Base-by-base conservation (phyloP, 176 grass and related monocot genomes). In the Thinopyrum elongatum region DNA sequence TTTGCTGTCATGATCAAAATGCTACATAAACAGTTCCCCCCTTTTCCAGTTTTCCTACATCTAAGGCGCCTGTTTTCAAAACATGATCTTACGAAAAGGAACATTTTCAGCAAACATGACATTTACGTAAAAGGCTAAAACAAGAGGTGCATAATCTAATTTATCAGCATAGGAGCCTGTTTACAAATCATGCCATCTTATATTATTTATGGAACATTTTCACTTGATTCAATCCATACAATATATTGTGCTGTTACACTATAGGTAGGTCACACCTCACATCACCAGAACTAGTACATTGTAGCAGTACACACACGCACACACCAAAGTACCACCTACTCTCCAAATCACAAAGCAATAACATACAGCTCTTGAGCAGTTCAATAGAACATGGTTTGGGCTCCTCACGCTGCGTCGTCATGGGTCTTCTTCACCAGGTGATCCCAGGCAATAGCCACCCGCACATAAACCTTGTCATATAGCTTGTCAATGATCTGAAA, bases 1-100 rank as follows among this genome's bases (percentile, higher is more conserved):
- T 25, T 29, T 47, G 61, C 61, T 80, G 46, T 38, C 80, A 51
- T 25, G 39, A 91, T 80, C 22, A 74, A 33, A 69, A 51, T 35
- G 34, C 34, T 35, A 35, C 34, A 35, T 33, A 35, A 35, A 35
- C 34, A 35, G 34, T 7, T 5, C 34, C 34, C 34, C 34, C 34
- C 34, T 35, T 7, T 35, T 35, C 34, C 34, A 35, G 34, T 35
- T 35, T 35, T 35, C 34, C 4, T 35, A 35, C 34, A 35, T 35
- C 4, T 35, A 35, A 35, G 34, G 34, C 4, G 6, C 4, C 34
- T 35, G 34, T 7, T 35, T 35, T 35, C 34, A 35, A 4, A 35
- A 35, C 4, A 35, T 35, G 5, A 35, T 35, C 34, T 35, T 4
- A 35, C 4, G 34, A 35, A 35, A 35, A 35, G 34, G 34, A 35